Base-by-base conservation (phyloP, 306 rosid genomes). In the Casuarina glauca region DNA sequence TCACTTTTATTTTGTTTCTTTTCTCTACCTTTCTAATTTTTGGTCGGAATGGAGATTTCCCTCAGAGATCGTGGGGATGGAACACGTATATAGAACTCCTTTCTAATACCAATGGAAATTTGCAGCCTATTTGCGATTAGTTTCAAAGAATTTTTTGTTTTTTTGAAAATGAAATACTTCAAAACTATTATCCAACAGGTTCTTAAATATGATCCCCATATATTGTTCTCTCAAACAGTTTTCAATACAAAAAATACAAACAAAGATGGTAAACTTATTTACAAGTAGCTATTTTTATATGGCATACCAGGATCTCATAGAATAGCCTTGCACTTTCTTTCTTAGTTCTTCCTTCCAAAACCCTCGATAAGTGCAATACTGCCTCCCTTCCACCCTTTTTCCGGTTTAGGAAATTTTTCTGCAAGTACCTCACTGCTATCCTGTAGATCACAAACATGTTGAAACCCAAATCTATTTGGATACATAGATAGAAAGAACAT, bases 231-330 rank as follows among this genome's bases (percentile, higher is more conserved):
- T 26, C 1, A 26, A 26, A 26, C 32, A 26, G 32, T 26, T 26
- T 26, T 26, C 32, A 26, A 26, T 26, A 26, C 32, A 26, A 26
- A 26, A 10, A 7, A 38, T 16, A 64, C 8, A 20, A 64, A 66
- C 57, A 70, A 85, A 80, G 54, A 43, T 42, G 52, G 32, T 26
- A 26, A 26, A 26, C 32, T 26, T 26, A 26, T 26, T 26, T 26
- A 26, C 32, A 26, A 26, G 32, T 26, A 26, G 32, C 1, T 26
- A 26, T 26, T 26, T 26, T 26, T 39, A 78, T 57, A 50, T 38
- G 74, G 81, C 87, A 16, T 91, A 96, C 99, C 97, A 95, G 88
- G 69, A 89, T 51, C 89, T 95, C 99, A 72, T 91, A 87, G 76
- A 95, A 95, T 58, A 93, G 76, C 78, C 86, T 81, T 49, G 97